phyloP scores from a whole-genome alignment of 306 rosid genomes.

The Amphicarpaea edgeworthii region DNA sequence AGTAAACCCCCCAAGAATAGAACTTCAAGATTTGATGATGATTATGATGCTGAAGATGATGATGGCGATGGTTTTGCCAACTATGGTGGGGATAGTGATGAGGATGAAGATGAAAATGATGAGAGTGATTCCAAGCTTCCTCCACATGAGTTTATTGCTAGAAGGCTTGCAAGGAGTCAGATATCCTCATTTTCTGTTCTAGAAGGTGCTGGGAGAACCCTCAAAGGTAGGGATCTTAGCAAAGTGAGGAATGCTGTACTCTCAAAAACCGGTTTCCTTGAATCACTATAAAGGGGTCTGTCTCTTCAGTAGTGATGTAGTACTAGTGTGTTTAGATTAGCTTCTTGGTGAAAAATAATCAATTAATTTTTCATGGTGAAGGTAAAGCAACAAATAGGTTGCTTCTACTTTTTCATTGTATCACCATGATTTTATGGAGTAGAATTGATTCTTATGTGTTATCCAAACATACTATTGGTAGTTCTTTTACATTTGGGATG shows the following conservation, averaged over 20 bases:
- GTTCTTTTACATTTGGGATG: constrained; percentile 40
- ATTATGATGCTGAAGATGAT: constrained; percentile 37
- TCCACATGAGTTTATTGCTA: constrained; percentile 82
- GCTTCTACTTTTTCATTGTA: no score
- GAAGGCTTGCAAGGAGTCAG: constrained; percentile 79
- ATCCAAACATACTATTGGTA: not conserved
- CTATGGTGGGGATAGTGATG: constrained; percentile 46
- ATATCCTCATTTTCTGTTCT: constrained; percentile 88
- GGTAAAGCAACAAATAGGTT: no score
- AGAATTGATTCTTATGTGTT: no score
- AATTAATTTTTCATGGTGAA: no score
- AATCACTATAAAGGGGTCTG: constrained; percentile 49
- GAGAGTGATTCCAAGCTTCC: constrained; percentile 61
- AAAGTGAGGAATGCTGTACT: constrained; percentile 82
- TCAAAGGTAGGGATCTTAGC: constrained; percentile 91
- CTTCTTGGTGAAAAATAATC: no score
- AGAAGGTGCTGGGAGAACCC: constrained; percentile 93
- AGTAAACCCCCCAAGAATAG: constrained; percentile 37
- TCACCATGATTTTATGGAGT: no score
- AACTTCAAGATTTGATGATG: constrained; percentile 47
- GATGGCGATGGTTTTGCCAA: constrained; percentile 28
- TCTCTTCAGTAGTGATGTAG: not conserved
- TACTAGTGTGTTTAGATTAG: not conserved
- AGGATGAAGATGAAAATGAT: constrained; percentile 44
- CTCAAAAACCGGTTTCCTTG: constrained; percentile 81